Evolutionary conservation across 1,284 basidiomycete genomes (phyloP).

Genomic region (Earliella scabrosa): DNA sequence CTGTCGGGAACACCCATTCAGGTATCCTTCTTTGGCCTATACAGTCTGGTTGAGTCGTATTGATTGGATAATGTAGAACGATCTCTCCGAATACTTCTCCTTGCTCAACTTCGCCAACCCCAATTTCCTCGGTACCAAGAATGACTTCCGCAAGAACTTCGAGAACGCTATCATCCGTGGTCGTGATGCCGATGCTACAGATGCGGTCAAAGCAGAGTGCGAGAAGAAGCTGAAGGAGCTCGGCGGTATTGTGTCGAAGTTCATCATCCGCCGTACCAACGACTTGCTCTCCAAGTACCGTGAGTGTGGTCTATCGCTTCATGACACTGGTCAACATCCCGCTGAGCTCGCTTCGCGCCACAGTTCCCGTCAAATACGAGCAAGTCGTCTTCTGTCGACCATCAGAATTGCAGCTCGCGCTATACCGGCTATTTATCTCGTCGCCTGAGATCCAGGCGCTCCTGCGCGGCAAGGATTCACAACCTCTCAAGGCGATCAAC

Average conservation of each 20-base stretch:
- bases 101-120: slow-evolving; percentile 98
- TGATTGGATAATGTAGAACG: slow-evolving; percentile 65
- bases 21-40: slow-evolving; percentile 41
- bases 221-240: slow-evolving; percentile 95
- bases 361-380: slow-evolving; percentile 99
- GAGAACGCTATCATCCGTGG: slow-evolving; percentile 95
- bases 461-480: slow-evolving; percentile 89
- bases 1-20: slow-evolving; percentile 97
- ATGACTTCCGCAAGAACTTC: slow-evolving; percentile 96
- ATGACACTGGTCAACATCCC: slow-evolving; percentile 2
- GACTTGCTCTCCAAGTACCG: slow-evolving; percentile 97
- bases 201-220: slow-evolving; percentile 80
- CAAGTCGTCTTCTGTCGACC: slow-evolving; percentile 97
- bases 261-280: slow-evolving; percentile 98
- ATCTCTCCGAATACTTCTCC: slow-evolving; percentile 96
- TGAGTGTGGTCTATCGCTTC: slow-evolving; percentile 46
- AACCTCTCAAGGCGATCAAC: slow-evolving; percentile 97
- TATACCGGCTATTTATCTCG: slow-evolving; percentile 94
- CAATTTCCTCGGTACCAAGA: slow-evolving; percentile 89
- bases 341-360: too few species aligned
- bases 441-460: slow-evolving; percentile 95
- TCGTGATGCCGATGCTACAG: slow-evolving; percentile 90
- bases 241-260: slow-evolving; percentile 89
- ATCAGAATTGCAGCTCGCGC: slow-evolving; percentile 85
- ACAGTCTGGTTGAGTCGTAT: not conserved